A percentile compares a stretch with the other conserved stretches of the same genome.
phyloP scores from a whole-genome alignment of 2,329 filamentous ascomycete species.

The Teratosphaeria epicoccoides region DNA sequence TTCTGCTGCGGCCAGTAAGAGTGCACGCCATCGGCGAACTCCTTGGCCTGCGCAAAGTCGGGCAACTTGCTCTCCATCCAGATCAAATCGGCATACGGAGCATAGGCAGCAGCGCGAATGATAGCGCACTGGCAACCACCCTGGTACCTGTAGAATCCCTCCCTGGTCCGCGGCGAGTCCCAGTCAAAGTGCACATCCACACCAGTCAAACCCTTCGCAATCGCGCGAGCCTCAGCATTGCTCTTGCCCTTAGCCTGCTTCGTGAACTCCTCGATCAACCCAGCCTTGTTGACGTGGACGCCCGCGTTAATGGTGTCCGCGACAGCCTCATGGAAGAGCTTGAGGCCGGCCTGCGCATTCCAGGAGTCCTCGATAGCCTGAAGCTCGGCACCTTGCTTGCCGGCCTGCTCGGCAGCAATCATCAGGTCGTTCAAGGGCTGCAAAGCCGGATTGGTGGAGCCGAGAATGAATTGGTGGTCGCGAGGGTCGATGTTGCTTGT shows the following conservation, averaged over 20 bases:
- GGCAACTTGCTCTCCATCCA: slow-evolving; percentile 99
- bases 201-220: slow-evolving; percentile 68
- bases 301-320: slow-evolving; percentile 66
- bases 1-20: slow-evolving; percentile 94
- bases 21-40: slow-evolving; percentile 90
- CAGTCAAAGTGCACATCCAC: slow-evolving; percentile 85
- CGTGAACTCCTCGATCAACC: slow-evolving; percentile 56
- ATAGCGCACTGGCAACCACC: slow-evolving; percentile 86
- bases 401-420: slow-evolving; percentile 68
- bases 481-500: slow-evolving; percentile 91
- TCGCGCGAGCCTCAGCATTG: slow-evolving; percentile 67
- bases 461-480: slow-evolving; percentile 89
- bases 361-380: slow-evolving; percentile 90
- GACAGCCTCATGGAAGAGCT: slow-evolving; percentile 86
- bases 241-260: slow-evolving; percentile 67
- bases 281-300: slow-evolving; percentile 56
- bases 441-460: slow-evolving; percentile 73
- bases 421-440: slow-evolving; percentile 85
- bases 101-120: slow-evolving; percentile 83
- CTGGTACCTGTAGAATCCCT: slow-evolving; percentile 89
- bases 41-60: slow-evolving; percentile 79
- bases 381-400: slow-evolving; percentile 69
- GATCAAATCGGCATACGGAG: slow-evolving; percentile 61
- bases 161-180: slow-evolving; percentile 83
- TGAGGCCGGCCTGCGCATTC: slow-evolving; percentile 66